Base-by-base conservation (phyloP, 106 monocot genomes). In the Dioscorea zingiberensis region DNA sequence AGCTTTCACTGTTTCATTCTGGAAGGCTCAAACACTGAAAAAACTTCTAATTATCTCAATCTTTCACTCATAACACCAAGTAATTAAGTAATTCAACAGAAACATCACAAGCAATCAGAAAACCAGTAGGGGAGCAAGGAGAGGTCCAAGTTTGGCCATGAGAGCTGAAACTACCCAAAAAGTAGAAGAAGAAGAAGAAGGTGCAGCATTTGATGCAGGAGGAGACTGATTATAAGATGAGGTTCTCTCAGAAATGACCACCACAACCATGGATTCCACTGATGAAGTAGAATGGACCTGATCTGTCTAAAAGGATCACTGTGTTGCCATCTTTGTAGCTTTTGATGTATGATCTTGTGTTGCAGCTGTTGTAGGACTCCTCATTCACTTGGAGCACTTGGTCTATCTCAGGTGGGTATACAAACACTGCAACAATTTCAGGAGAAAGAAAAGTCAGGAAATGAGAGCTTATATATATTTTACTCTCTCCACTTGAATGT, bases 221-320 rank as follows among this genome's bases (percentile, higher is more conserved):
- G 59, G 27, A 58, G 58, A n/a, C 4, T 17, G 0, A 9, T n/a
- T 5, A n/a, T 58, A 0, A 13, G 17, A 21, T 24, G 59, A 62
- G 47, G 64, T 74, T 7, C 67, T 58, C 14, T 81, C 67, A 2
- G 66, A 67, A 55, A 73, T 44, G 55, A 78, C 74, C 7, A 72
- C 32, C 2, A 78, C 68, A 0, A 27, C 16, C 60, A 77, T 14
- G 11, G 56, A 67, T 32, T 75, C 78, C 88, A 21, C 84, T 88
- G 58, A 88, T 79, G 84, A 88, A 84, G 73, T 77, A 84, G 73
- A 78, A 78, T 0, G 75, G 29, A 0, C 88, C 88, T 1, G 81
- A 78, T 9, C 30, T 71, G 61, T 66, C 47, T 21, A 88, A 55
- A 3, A 67, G 61, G 78, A 81, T 70, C 13, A 76, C 81, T 4